Evolutionary conservation across 1,284 basidiomycete species (phyloP), one percentile per base, ranked within the genome.

Genomic region (Dichomitus squalens): DNA sequence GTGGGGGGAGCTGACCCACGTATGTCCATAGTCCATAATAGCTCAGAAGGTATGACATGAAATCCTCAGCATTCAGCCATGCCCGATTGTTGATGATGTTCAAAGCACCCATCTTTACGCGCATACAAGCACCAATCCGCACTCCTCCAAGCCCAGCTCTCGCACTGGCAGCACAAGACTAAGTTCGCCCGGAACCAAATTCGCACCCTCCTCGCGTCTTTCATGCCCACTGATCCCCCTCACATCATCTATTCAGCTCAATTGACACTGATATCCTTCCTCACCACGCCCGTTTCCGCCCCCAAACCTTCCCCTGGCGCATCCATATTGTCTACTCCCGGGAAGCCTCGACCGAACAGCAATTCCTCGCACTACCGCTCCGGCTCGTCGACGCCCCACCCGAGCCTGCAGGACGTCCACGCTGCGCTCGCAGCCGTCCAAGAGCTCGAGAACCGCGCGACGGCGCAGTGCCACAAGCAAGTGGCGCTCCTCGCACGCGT

Each of bases 101-200:
- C 55, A 1, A 57, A 87, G 83, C 83, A 87, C 63, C 85, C 88
- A 2, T 79, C 85, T 8, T 74, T 90, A 9, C 76, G 81, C 49
- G 70, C 77, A 16, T 86, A 86, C 65, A 81, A 79, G 49, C 80
- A 82, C 14, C 80, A 83, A 60, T 70, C 90, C 20, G 79, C 79
- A 0, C 74, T 85, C 31, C 78, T 88, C 34, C 85, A 86, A 36
- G 82, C 84, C 2, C 82, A 80, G 39, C 73, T 87, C 9, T 78
- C 86, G 0, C 70, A 72, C 36, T 78, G 75, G 71, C 78, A 81
- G 54, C 75, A 82, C 39, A 88, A 86, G 65, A 64, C 75, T 18
- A 87, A 85, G 69, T 81, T 82, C 56, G 81, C 86, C 0, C 80
- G 81, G 18, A 80, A 77, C 7, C 73, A 81, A 31, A 71, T 88